Evolutionary conservation across 225 moss, liverwort and hornwort species (phyloP).

Genomic region (Thuidium tamariscinum): DNA sequence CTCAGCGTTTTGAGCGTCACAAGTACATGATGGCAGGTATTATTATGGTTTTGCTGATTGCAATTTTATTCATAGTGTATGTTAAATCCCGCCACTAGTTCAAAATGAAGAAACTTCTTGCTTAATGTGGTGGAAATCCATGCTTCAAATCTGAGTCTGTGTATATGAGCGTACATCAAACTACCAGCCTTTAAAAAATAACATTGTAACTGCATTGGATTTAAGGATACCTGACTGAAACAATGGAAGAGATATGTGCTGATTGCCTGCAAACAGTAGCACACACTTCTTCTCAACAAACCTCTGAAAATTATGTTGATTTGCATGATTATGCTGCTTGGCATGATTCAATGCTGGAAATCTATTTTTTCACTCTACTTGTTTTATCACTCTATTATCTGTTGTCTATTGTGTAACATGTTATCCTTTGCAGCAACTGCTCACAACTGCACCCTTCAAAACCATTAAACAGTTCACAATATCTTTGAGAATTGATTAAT

Average conservation of each 20-base stretch:
- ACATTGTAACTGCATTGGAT: neutral
- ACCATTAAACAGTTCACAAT: neutral
- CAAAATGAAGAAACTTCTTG: neutral
- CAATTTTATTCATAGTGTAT: slow-evolving; percentile 44
- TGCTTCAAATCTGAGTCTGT: neutral
- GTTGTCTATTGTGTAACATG: neutral
- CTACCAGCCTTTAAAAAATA: neutral
- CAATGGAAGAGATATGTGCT: neutral
- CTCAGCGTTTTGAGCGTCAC: slow-evolving; percentile 53
- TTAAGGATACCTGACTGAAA: neutral
- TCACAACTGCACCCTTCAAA: neutral
- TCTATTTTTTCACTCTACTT: neutral
- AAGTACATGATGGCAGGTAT: slow-evolving; percentile 66
- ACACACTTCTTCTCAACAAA: neutral
- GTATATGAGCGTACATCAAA: neutral
- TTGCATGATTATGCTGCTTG: neutral
- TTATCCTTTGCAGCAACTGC: neutral
- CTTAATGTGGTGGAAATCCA: neutral
- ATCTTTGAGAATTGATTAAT: neutral
- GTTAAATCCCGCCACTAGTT: slow-evolving; percentile 19
- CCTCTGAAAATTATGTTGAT: neutral
- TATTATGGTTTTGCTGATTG: slow-evolving; percentile 34
- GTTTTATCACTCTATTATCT: neutral
- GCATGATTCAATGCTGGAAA: neutral
- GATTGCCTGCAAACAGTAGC: neutral